phyloP scores from a whole-genome alignment of 2,329 filamentous ascomycete genomes.

The Dactylellina sp. region DNA sequence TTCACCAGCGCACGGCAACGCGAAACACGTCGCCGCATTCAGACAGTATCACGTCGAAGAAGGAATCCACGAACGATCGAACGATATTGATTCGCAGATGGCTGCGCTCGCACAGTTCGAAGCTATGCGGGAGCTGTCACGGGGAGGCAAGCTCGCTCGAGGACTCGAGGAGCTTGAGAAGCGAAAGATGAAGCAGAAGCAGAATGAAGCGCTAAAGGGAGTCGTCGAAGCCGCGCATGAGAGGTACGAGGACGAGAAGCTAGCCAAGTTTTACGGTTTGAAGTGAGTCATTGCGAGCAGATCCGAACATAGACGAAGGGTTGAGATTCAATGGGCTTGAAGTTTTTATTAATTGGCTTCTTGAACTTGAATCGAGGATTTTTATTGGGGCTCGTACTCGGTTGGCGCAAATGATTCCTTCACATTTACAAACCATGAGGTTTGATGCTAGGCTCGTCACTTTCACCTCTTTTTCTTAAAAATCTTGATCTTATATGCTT shows the following conservation, averaged over 20 bases:
- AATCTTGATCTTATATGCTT: conserved; percentile 28
- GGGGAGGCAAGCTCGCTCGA: conserved; percentile 48
- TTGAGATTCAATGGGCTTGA: conserved; percentile 52
- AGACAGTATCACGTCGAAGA: conserved; percentile 53
- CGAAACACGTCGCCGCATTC: conserved; percentile 45
- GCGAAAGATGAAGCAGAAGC: conserved; percentile 49
- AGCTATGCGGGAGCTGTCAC: conserved; percentile 25
- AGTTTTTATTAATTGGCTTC: conserved; percentile 41
- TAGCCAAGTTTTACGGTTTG: conserved; percentile 54
- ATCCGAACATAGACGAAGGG: conserved; percentile 44
- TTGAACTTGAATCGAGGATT: conserved; percentile 46
- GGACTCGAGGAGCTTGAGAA: conserved; percentile 53
- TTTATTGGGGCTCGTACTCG: conserved; percentile 47
- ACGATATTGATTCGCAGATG: conserved; percentile 54
- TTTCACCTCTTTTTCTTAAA: conserved; percentile 38
- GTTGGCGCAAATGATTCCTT: conserved; percentile 56
- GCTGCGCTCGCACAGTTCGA: conserved; percentile 48
- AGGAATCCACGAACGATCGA: conserved; percentile 51
- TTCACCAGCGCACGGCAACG: conserved; percentile 27
- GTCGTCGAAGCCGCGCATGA: conserved; percentile 54
- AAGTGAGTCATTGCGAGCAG: conserved; percentile 54
- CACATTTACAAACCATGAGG: conserved; percentile 37
- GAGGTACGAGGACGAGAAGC: conserved; percentile 54
- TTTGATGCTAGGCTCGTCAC: conserved; percentile 47
- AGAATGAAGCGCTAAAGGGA: conserved; percentile 48